Evolutionary conservation across 495 filamentous ascomycete species (phyloP).

Genomic region (Penicilliopsis zonata): DNA sequence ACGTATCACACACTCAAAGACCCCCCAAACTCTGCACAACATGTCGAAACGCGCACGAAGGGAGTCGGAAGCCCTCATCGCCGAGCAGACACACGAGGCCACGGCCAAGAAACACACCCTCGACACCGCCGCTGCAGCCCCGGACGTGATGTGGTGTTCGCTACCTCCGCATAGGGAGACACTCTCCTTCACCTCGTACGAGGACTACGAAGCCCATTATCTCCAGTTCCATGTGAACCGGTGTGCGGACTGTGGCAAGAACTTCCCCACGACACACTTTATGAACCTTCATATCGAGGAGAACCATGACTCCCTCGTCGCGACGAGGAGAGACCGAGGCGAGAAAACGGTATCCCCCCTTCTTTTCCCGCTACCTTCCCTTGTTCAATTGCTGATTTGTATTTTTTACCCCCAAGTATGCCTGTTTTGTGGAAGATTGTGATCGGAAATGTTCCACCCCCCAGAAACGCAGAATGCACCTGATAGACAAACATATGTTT

Average conservation of each 20-base stretch:
- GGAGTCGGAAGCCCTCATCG: constrained; percentile 24
- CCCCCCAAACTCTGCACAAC: constrained; percentile 14
- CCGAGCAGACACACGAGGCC: constrained; percentile 8
- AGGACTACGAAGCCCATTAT: constrained; percentile 85
- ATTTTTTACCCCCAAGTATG: constrained; percentile 43
- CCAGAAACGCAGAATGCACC: constrained; percentile 72
- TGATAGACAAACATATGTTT: constrained; percentile 92
- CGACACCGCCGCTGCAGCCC: constrained; percentile 8
- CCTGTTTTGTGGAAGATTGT: constrained; percentile 81
- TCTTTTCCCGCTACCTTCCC: not conserved
- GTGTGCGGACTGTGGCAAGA: constrained; percentile 69
- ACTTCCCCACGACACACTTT: constrained; percentile 61
- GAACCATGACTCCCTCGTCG: constrained; percentile 72
- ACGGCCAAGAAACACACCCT: constrained; percentile 17
- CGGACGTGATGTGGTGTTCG: constrained; percentile 56
- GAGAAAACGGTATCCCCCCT: constrained; percentile 56
- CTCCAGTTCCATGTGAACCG: constrained; percentile 69
- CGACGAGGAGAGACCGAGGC: constrained; percentile 58
- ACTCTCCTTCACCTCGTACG: constrained; percentile 57
- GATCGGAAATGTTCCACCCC: constrained; percentile 75
- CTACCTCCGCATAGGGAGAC: constrained; percentile 66
- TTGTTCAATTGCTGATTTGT: not conserved
- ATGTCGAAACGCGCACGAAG: constrained; percentile 53
- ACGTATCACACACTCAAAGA: constrained; percentile 6
- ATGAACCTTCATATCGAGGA: constrained; percentile 82